These are phyloP conservation scores for Rhododendron molle DNA, from an alignment of 148 eudicot genomes.

Conservation along the genomic window DNA sequence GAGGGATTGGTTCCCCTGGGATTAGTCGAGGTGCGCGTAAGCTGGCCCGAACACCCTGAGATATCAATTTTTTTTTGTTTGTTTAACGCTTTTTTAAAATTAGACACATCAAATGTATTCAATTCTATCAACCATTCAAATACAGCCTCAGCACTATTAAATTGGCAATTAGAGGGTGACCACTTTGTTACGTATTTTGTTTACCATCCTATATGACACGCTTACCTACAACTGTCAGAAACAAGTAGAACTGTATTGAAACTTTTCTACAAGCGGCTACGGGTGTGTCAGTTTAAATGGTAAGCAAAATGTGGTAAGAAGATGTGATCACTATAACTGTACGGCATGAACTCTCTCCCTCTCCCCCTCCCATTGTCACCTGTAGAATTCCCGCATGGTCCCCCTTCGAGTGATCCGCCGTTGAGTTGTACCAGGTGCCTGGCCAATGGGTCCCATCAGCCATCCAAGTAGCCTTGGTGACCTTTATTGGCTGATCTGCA, in stretches of 20 bases:
- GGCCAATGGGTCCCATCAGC: conserved; percentile 98
- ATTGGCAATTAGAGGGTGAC: not conserved
- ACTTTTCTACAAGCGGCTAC: not conserved
- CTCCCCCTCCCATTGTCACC: conserved; percentile 19
- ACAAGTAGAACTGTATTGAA: not conserved
- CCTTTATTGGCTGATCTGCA: conserved; percentile 16
- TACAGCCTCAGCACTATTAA: not conserved
- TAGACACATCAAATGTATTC: not conserved
- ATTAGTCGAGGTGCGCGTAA: not conserved
- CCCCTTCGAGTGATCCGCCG: conserved; percentile 68
- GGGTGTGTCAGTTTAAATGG: not conserved
- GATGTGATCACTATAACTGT: not conserved
- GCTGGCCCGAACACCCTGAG: too few relatives aligned
- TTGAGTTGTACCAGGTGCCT: conserved; percentile 62
- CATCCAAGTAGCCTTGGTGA: conserved; percentile 85
- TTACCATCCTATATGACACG: not conserved
- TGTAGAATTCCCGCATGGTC: conserved; percentile 92
- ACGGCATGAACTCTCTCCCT: not conserved
- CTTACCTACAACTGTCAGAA: not conserved
- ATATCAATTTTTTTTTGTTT: not conserved
- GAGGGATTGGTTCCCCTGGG: not conserved
- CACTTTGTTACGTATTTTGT: not conserved
- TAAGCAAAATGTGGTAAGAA: not conserved
- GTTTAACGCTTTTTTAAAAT: not conserved
- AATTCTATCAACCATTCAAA: not conserved